A percentile compares a stretch with the other conserved stretches of the same genome.
phyloP scores from a whole-genome alignment of 306 rosid genomes.

The Amphicarpaea edgeworthii region DNA sequence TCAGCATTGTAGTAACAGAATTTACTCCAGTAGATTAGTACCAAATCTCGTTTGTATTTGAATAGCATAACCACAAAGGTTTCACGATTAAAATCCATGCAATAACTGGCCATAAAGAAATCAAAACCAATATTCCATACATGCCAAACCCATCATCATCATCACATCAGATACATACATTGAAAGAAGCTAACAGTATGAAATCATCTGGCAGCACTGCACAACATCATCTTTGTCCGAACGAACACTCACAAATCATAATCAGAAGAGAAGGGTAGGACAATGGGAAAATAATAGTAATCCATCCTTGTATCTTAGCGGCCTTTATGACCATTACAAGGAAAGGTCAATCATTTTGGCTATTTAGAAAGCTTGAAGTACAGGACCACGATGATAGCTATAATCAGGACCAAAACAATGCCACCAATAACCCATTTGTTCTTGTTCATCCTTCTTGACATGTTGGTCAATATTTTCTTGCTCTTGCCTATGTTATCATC shows the following conservation, averaged over 20 bases:
- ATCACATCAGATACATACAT: constrained; percentile 38
- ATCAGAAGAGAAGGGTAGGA: constrained; percentile 12
- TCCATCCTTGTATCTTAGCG: constrained; percentile 21
- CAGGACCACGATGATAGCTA: constrained; percentile 71
- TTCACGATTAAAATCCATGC: constrained; percentile 21
- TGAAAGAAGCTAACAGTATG: constrained; percentile 35
- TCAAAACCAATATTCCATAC: constrained; percentile 35
- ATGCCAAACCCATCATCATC: constrained; percentile 38
- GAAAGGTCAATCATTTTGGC: constrained; percentile 9
- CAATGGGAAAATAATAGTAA: constrained; percentile 30
- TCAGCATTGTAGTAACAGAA: background rate
- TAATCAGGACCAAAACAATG: constrained; percentile 65
- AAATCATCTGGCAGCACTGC: constrained; percentile 49
- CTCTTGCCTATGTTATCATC: constrained; percentile 91
- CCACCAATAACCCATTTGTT: constrained; percentile 83
- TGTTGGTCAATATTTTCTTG: constrained; percentile 76
- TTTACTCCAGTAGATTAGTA: constrained; percentile 9
- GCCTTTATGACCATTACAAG: constrained; percentile 48
- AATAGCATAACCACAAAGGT: constrained; percentile 38
- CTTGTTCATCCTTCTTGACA: constrained; percentile 82
- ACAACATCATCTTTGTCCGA: constrained; percentile 50
- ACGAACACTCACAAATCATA: constrained; percentile 59
- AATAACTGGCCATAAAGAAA: constrained; percentile 31
- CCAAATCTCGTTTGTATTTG: constrained; percentile 34
- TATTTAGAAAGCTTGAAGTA: constrained; percentile 85